A percentile compares a stretch with the other conserved stretches of the same genome.
Conservation (phyloP, 306 rosid genomes). For the Lathyrus oleraceus region DNA sequence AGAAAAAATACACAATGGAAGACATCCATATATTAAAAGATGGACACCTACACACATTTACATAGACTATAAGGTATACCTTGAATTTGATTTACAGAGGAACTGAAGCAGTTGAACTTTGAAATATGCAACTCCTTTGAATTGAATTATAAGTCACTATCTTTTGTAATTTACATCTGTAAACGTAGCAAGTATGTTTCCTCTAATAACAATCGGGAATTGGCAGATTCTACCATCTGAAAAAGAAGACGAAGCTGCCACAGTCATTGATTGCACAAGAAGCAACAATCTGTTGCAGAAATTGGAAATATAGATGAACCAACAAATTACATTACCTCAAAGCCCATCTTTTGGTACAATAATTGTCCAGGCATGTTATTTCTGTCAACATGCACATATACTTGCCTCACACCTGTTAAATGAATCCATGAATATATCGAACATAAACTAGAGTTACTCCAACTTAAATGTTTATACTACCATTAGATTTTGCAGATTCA, state of each 20-base stretch:
- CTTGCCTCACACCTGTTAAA: slow-evolving; percentile 59
- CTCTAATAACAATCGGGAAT: slow-evolving; percentile 50
- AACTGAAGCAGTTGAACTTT: background rate
- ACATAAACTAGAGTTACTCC: slow-evolving; percentile 4
- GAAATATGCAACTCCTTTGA: slow-evolving; percentile 13
- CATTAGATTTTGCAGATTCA: slow-evolving; percentile 59
- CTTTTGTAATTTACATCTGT: slow-evolving; percentile 31
- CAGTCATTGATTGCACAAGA: slow-evolving; percentile 31
- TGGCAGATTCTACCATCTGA: slow-evolving; percentile 69
- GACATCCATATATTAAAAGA: slow-evolving; percentile 5
- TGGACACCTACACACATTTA: slow-evolving; percentile 19
- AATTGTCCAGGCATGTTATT: slow-evolving; percentile 56
- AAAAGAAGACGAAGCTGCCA: slow-evolving; percentile 28
- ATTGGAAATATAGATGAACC: background rate
- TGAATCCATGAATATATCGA: slow-evolving; percentile 22
- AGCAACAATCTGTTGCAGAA: background rate
- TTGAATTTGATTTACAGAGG: slow-evolving; percentile 19
- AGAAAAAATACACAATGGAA: background rate
- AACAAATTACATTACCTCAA: slow-evolving; percentile 58
- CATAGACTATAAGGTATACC: background rate
- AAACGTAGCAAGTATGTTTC: slow-evolving; percentile 68
- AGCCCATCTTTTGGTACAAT: slow-evolving; percentile 75
- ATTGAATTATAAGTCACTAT: slow-evolving; percentile 7
- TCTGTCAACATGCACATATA: slow-evolving; percentile 79
- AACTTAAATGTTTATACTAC: slow-evolving; percentile 44